These are phyloP conservation scores for Puccinellia tenuiflora DNA, from an alignment of 176 grass and related monocot genomes.

Conservation along the genomic window DNA sequence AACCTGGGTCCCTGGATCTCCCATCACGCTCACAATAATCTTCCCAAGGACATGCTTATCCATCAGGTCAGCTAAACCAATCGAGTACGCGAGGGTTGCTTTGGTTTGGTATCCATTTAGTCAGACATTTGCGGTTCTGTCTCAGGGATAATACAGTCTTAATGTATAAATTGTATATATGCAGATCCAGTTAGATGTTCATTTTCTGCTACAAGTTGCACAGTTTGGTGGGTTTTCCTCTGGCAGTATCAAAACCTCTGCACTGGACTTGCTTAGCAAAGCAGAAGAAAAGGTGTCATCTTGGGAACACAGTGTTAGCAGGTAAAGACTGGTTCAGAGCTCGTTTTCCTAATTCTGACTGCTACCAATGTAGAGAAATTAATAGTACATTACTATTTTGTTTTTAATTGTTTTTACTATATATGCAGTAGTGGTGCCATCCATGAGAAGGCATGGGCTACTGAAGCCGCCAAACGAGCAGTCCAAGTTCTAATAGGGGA, in stretches of 20 bases:
- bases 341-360: background rate
- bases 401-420: background rate
- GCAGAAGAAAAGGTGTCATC: background rate
- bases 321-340: constrained; percentile 1
- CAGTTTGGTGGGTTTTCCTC: constrained; percentile 33
- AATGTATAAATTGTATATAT: background rate
- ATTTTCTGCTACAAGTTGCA: constrained; percentile 56
- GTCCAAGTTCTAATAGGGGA: constrained; percentile 13
- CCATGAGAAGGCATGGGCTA: constrained; percentile 19
- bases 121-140: background rate
- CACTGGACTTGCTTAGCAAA: constrained; percentile 19
- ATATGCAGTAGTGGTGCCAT: background rate
- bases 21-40: constrained; percentile 5
- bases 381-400: background rate
- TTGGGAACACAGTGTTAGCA: background rate
- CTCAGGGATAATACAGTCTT: background rate
- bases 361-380: background rate
- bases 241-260: constrained; percentile 2
- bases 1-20: constrained; percentile 25
- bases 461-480: constrained; percentile 30
- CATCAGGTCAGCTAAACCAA: constrained; percentile 23
- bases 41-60: constrained; percentile 4
- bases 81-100: background rate
- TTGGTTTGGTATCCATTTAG: background rate
- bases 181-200: constrained; percentile 47